Evolutionary conservation across 2,329 filamentous ascomycete species (phyloP).

Genomic region (Fusarium drepaniforme): DNA sequence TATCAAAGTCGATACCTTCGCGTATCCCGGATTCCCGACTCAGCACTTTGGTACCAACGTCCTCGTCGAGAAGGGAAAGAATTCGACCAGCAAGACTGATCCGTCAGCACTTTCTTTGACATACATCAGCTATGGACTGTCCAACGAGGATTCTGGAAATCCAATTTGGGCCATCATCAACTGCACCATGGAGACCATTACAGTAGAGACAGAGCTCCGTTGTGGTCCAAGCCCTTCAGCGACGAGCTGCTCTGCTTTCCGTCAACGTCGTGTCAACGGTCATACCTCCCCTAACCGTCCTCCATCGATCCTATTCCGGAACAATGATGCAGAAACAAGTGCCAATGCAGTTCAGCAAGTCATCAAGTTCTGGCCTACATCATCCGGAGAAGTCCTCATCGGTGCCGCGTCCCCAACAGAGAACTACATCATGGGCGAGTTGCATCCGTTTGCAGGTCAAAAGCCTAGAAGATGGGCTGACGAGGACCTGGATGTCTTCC

Average conservation of each 20-base stretch:
- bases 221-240: not conserved
- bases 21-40: not conserved
- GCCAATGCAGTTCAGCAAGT: not conserved
- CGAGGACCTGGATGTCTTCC: not conserved
- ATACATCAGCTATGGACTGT: not conserved
- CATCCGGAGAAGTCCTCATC: not conserved
- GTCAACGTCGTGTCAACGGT: not conserved
- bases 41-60: not conserved
- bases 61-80: not conserved
- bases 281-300: not conserved
- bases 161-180: not conserved
- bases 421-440: constrained; percentile 5
- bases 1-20: not conserved
- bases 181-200: not conserved
- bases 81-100: not conserved
- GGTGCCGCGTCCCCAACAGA: not conserved
- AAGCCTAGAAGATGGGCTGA: not conserved
- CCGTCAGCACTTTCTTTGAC: not conserved
- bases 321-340: not conserved
- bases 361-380: not conserved
- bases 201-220: not conserved
- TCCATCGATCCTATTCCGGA: not conserved
- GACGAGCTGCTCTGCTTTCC: not conserved
- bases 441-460: not conserved
- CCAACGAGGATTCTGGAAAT: not conserved